Percentiles rank a stretch among this genome's conserved stretches.
phyloP scores from a whole-genome alignment of 345 rosid species.

The Populus davidiana region DNA sequence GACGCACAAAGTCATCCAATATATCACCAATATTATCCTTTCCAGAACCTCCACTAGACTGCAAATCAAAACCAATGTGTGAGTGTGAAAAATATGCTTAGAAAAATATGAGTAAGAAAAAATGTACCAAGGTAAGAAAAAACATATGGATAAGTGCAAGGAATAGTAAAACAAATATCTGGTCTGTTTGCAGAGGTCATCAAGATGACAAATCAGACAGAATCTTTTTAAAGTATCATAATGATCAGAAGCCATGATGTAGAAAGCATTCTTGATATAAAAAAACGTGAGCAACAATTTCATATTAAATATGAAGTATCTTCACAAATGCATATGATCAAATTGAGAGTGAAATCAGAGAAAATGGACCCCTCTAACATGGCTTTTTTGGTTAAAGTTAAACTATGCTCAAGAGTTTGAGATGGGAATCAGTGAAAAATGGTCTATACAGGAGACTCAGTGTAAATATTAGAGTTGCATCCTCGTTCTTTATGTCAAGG shows the following conservation, averaged over 20 bases:
- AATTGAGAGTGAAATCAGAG: background rate
- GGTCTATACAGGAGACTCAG: too few relatives aligned
- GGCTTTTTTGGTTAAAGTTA: too few relatives aligned
- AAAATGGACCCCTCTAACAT: too few relatives aligned
- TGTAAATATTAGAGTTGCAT: too few relatives aligned
- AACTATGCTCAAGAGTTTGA: too few relatives aligned
- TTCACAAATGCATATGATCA: background rate
- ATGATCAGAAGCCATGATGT: background rate
- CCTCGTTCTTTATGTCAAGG: too few relatives aligned
- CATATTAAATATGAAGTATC: background rate
- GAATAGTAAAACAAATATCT: background rate
- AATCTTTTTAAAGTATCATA: background rate
- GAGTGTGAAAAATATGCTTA: background rate
- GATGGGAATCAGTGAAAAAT: too few relatives aligned
- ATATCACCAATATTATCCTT: constrained; percentile 66
- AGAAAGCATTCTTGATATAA: background rate
- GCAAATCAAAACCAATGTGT: constrained; percentile 18
- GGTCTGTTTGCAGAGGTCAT: background rate
- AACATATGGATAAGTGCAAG: background rate
- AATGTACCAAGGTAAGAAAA: background rate
- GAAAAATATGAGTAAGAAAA: constrained; percentile 13
- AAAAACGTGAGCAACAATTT: background rate
- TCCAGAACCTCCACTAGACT: constrained; percentile 55
- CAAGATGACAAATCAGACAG: background rate
- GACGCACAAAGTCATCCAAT: constrained; percentile 72